Conservation (phyloP, 176 grass and related monocot species). For the Oryza brachyantha region DNA sequence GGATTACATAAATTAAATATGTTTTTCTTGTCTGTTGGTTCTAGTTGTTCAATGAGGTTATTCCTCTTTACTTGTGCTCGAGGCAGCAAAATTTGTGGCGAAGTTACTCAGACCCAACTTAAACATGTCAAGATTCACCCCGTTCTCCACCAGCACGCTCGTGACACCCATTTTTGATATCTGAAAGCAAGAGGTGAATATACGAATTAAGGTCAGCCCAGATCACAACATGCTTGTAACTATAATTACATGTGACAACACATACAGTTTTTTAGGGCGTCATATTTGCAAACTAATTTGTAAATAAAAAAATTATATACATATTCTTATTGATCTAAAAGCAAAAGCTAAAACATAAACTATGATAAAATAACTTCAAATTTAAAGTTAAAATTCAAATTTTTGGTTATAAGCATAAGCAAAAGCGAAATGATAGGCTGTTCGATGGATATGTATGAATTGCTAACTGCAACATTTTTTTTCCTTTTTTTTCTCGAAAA, state of each 20-base stretch:
- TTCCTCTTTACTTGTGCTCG: conserved; percentile 20
- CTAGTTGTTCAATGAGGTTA: conserved; percentile 24
- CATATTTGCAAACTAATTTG: too few species aligned
- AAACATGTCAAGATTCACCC: conserved; percentile 80
- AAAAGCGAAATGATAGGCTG: too few species aligned
- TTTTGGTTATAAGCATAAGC: too few species aligned
- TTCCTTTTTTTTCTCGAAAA: too few species aligned
- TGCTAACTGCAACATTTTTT: too few species aligned
- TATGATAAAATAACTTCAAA: too few species aligned
- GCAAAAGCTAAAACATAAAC: too few species aligned
- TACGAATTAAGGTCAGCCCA: background rate
- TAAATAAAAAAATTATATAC: too few species aligned
- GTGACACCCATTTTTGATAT: conserved; percentile 88
- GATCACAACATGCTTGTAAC: background rate
- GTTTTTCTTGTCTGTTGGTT: background rate
- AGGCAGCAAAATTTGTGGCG: conserved; percentile 31
- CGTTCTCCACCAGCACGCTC: conserved; percentile 67
- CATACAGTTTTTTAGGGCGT: background rate
- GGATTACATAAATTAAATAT: background rate
- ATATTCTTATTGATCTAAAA: too few species aligned
- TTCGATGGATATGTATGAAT: too few species aligned
- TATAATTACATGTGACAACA: background rate
- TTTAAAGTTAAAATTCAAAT: too few species aligned
- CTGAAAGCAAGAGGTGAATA: conserved; percentile 40
- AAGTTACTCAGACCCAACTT: conserved; percentile 81